phyloP scores from a whole-genome alignment of 176 grass and related monocot genomes.

The Carex pumila region DNA sequence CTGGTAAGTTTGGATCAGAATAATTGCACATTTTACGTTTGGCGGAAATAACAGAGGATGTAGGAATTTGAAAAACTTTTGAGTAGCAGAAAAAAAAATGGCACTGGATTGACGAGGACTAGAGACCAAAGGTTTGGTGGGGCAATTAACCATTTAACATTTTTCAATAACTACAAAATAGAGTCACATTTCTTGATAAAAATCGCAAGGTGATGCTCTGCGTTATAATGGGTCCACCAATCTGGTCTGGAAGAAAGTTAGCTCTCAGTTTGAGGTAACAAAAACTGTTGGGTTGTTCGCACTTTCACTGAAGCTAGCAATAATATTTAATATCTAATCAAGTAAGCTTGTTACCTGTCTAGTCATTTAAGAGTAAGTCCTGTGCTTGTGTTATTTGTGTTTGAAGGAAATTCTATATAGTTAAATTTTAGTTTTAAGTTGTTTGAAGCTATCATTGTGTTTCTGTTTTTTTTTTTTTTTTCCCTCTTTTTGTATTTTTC shows the following conservation, averaged over 20 bases:
- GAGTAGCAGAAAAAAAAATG: constrained; percentile 20
- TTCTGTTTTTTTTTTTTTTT: not conserved
- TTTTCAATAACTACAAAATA: not conserved
- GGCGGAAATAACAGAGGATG: not conserved
- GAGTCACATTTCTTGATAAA: not conserved
- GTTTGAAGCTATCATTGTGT: not conserved
- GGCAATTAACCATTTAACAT: not conserved
- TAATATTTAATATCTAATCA: not conserved
- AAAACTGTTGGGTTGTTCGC: not conserved
- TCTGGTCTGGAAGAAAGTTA: not conserved
- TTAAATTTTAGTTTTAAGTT: not conserved
- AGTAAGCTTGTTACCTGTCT: not conserved
- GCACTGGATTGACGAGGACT: constrained; percentile 12
- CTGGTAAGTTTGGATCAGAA: not conserved
- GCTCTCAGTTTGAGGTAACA: not conserved
- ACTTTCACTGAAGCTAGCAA: not conserved
- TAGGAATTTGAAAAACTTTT: not conserved
- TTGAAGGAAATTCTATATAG: not conserved
- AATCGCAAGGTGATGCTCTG: not conserved
- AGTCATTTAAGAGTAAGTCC: not conserved
- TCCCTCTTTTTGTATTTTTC: not conserved
- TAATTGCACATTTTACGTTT: constrained; percentile 3
- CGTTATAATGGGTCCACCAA: not conserved
- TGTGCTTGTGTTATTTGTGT: not conserved
- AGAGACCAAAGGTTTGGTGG: constrained; percentile 26